A percentile compares a stretch with the other conserved stretches of the same genome.
Conservation (phyloP, 306 rosid species). For the Cicer yamashitae region DNA sequence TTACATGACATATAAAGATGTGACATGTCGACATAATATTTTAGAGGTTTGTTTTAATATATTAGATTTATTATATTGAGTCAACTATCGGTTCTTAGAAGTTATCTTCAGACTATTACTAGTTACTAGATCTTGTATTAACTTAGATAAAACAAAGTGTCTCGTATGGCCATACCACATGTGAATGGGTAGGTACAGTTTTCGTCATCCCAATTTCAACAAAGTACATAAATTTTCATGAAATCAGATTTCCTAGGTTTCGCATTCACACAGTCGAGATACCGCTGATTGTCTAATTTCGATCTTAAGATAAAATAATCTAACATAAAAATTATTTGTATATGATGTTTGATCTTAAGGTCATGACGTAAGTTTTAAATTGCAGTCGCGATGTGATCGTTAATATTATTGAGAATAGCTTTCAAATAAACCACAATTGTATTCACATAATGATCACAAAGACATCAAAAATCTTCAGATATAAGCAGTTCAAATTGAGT, state of each 20-base stretch:
- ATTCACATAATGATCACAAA: background rate
- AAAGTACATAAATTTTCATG: slow-evolving; percentile 3
- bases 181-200: background rate
- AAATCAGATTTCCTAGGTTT: no score
- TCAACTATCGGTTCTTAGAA: slow-evolving; percentile 19
- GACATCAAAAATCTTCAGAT: background rate
- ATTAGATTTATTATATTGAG: slow-evolving; percentile 30
- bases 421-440: background rate
- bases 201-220: background rate
- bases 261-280: background rate
- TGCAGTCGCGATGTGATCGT: no score
- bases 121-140: slow-evolving; percentile 18
- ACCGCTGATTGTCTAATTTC: no score
- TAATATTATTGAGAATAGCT: background rate
- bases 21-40: slow-evolving; percentile 5
- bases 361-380: background rate
- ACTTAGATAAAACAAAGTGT: slow-evolving; percentile 27
- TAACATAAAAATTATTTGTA: no score
- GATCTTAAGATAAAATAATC: no score
- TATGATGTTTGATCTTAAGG: background rate
- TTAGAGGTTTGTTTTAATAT: no score
- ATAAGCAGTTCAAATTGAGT: background rate
- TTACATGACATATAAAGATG: slow-evolving; percentile 11
- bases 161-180: background rate
- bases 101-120: slow-evolving; percentile 29